phyloP scores from a whole-genome alignment of 2,329 filamentous ascomycete genomes.

The Sarocladium strictum region DNA sequence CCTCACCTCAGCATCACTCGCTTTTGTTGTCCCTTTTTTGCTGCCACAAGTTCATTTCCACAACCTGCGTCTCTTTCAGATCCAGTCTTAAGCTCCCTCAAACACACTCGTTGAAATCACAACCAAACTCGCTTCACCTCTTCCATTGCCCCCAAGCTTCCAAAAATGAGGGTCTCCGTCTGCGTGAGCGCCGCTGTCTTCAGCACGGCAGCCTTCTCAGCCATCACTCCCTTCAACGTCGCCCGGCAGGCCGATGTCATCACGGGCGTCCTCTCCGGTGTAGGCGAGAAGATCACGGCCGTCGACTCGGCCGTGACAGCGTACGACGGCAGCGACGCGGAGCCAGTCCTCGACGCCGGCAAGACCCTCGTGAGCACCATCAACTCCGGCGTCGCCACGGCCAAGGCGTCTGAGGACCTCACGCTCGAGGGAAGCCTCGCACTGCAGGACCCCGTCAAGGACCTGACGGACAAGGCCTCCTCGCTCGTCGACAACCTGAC shows the following conservation, averaged over 20 bases:
- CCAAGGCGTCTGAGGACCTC: slow-evolving; percentile 13
- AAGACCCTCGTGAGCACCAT: slow-evolving; percentile 13
- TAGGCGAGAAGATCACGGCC: slow-evolving; percentile 13
- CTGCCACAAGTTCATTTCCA: too few relatives aligned
- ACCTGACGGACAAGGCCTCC: slow-evolving; percentile 17
- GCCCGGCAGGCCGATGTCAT: background rate
- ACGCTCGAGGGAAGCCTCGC: slow-evolving; percentile 14
- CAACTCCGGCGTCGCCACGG: slow-evolving; percentile 12
- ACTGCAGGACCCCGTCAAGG: slow-evolving; percentile 14
- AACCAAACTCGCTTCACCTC: background rate
- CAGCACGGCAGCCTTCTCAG: background rate
- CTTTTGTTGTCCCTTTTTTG: too few relatives aligned
- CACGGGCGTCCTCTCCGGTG: slow-evolving; percentile 13
- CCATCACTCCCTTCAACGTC: background rate
- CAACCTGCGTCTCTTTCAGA: too few relatives aligned
- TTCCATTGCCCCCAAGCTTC: too few relatives aligned
- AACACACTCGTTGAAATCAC: too few relatives aligned
- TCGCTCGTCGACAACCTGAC: slow-evolving; percentile 17
- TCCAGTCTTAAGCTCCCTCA: too few relatives aligned
- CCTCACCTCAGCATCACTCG: too few relatives aligned
- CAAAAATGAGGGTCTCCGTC: background rate
- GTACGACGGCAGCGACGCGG: slow-evolving; percentile 14
- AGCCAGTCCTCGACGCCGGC: slow-evolving; percentile 11
- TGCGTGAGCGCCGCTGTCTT: background rate
- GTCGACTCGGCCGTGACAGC: slow-evolving; percentile 15